Conservation (phyloP, 345 rosid species). For the Sapria himalayana region DNA sequence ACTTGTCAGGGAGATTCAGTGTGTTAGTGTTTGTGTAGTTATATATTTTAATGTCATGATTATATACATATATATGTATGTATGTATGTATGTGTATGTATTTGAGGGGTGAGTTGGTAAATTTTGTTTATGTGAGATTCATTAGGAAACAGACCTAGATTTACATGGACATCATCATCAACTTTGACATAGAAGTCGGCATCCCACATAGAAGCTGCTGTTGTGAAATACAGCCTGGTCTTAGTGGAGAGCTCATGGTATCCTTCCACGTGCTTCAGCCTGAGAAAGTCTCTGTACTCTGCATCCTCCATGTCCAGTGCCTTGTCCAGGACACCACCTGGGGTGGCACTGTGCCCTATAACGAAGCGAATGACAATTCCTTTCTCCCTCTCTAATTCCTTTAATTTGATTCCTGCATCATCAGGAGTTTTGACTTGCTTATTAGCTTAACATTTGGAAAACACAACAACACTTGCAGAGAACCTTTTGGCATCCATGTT, state of each 20-base stretch:
- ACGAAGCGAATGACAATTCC: slow-evolving; percentile 74
- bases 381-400: slow-evolving; percentile 56
- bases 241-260: slow-evolving; percentile 69
- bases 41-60: background rate
- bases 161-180: slow-evolving; percentile 79
- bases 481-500: slow-evolving; percentile 77
- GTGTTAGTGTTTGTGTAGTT: too few species aligned
- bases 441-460: too few species aligned
- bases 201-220: slow-evolving; percentile 55
- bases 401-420: slow-evolving; percentile 38
- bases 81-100: background rate
- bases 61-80: background rate
- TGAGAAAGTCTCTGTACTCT: slow-evolving; percentile 44
- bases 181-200: slow-evolving; percentile 72
- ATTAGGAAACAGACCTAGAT: slow-evolving; percentile 21
- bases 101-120: background rate
- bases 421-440: too few species aligned
- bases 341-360: slow-evolving; percentile 67
- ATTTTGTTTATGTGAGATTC: background rate
- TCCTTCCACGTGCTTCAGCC: slow-evolving; percentile 69
- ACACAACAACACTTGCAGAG: too few species aligned
- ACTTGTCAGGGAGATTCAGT: too few species aligned
- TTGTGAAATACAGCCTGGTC: slow-evolving; percentile 65
- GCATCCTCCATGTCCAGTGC: slow-evolving; percentile 52
- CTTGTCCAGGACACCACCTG: slow-evolving; percentile 60